These are phyloP conservation scores for Starmerella ratchasimensis DNA, from an alignment of 805 yeast genomes.

Conservation along the genomic window DNA sequence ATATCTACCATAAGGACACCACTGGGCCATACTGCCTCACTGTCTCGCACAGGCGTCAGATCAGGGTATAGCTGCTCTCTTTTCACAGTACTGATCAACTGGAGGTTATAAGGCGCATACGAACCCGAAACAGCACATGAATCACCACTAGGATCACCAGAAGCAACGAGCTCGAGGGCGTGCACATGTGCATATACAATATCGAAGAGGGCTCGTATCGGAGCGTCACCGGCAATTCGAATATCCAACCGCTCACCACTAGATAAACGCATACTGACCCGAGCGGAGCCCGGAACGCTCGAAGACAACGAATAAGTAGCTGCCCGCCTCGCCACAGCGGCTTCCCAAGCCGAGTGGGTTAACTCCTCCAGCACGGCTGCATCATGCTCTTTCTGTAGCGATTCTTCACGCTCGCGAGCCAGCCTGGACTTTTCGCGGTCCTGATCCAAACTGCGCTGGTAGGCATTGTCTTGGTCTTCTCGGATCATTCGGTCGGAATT, in stretches of 20 bases:
- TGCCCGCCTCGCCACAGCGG: slow-evolving; percentile 21
- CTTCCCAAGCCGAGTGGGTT: slow-evolving; percentile 21
- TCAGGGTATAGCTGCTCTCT: slow-evolving; percentile 31
- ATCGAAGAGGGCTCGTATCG: slow-evolving; percentile 55
- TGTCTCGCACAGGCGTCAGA: slow-evolving; percentile 30
- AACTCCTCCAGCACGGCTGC: slow-evolving; percentile 10
- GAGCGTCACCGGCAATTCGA: slow-evolving; percentile 33
- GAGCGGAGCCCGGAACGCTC: slow-evolving; percentile 25
- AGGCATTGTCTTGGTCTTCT: slow-evolving; percentile 65
- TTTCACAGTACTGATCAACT: slow-evolving; percentile 44
- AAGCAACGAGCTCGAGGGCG: not conserved
- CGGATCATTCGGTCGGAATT: slow-evolving; percentile 44
- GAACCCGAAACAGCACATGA: slow-evolving; percentile 23
- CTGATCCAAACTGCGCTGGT: slow-evolving; percentile 49
- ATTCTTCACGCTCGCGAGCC: slow-evolving; percentile 15
- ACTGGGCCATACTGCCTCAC: slow-evolving; percentile 42
- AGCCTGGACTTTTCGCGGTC: slow-evolving; percentile 40
- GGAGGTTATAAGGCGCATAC: slow-evolving; percentile 36
- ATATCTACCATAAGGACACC: slow-evolving; percentile 47
- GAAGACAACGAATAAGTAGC: slow-evolving; percentile 22
- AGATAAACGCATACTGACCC: slow-evolving; percentile 56
- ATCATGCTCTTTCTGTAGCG: slow-evolving; percentile 5
- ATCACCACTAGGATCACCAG: not conserved
- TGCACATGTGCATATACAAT: slow-evolving; percentile 42
- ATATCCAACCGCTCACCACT: slow-evolving; percentile 47